Percentiles rank a stretch among this genome's conserved stretches.
Evolutionary conservation across 352 stramenopile genomes (phyloP).

Genomic region (Pythium inflatum): DNA sequence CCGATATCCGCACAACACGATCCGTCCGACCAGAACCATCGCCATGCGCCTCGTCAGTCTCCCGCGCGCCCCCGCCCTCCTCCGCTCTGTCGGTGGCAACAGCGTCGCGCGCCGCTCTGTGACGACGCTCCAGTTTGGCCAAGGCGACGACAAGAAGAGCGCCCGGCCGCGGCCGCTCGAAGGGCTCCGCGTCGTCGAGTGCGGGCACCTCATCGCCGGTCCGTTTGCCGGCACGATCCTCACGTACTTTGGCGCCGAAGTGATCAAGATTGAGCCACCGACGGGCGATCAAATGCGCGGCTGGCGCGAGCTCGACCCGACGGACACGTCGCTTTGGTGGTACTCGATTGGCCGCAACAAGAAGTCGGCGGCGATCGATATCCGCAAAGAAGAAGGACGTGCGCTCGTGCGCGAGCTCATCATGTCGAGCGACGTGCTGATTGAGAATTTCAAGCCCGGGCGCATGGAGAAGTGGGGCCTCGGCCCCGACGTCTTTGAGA

Average conservation of each 20-base stretch:
- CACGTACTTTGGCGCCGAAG: slow-evolving; percentile 89
- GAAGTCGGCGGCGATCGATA: slow-evolving; percentile 81
- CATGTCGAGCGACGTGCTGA: slow-evolving; percentile 78
- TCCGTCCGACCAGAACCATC: too few relatives aligned
- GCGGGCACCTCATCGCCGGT: slow-evolving; percentile 78
- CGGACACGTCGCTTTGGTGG: slow-evolving; percentile 87
- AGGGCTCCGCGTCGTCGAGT: slow-evolving; percentile 78
- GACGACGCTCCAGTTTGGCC: slow-evolving; percentile 26
- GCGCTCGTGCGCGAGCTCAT: slow-evolving; percentile 76
- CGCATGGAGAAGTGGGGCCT: slow-evolving; percentile 90
- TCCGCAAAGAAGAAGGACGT: slow-evolving; percentile 68
- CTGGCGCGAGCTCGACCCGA: slow-evolving; percentile 75
- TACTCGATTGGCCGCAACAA: slow-evolving; percentile 90
- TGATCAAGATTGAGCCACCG: slow-evolving; percentile 90
- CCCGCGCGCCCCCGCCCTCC: neutral
- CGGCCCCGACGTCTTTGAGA: slow-evolving; percentile 72
- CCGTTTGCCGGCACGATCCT: slow-evolving; percentile 85
- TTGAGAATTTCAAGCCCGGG: slow-evolving; percentile 89
- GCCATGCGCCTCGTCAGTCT: neutral
- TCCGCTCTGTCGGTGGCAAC: neutral
- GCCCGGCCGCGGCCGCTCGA: slow-evolving; percentile 45
- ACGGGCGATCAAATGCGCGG: slow-evolving; percentile 83
- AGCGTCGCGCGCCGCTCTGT: neutral
- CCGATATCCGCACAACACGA: too few relatives aligned
- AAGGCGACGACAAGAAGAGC: neutral